These are phyloP conservation scores for Stephanodiscus minutulus DNA, from an alignment of 108 stramenopile species.

Conservation along the genomic window DNA sequence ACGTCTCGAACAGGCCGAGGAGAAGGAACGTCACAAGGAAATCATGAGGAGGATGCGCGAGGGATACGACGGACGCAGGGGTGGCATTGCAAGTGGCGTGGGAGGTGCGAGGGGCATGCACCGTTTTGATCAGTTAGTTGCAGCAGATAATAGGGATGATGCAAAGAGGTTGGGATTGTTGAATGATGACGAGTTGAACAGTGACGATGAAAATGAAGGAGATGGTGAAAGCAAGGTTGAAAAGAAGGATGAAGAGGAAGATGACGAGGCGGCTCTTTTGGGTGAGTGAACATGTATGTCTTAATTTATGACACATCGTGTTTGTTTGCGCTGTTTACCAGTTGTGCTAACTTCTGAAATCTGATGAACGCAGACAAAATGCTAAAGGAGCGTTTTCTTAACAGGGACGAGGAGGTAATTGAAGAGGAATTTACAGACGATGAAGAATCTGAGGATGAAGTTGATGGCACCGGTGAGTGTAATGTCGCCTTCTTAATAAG, in stretches of 20 bases:
- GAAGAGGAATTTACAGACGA: conserved; percentile 81
- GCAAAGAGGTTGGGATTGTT: conserved; percentile 82
- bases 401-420: conserved; percentile 58
- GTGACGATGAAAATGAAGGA: conserved; percentile 71
- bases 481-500: neutral
- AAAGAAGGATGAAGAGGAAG: conserved; percentile 68
- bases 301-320: neutral
- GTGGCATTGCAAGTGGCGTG: conserved; percentile 77
- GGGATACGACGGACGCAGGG: conserved; percentile 87
- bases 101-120: conserved; percentile 77
- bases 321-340: neutral
- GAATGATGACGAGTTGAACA: conserved; percentile 88
- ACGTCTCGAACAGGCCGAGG: conserved; percentile 62
- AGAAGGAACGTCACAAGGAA: conserved; percentile 89
- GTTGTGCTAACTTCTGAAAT: neutral
- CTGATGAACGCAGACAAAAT: conserved; percentile 58
- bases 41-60: conserved; percentile 87
- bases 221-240: conserved; percentile 40
- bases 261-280: conserved; percentile 77
- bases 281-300: neutral
- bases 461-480: conserved; percentile 37
- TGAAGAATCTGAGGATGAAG: conserved; percentile 64
- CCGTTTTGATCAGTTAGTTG: conserved; percentile 85
- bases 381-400: conserved; percentile 81
- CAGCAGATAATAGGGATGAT: conserved; percentile 85